Conservation (phyloP, 495 filamentous ascomycete species). For the Cenococcum geophilum region DNA sequence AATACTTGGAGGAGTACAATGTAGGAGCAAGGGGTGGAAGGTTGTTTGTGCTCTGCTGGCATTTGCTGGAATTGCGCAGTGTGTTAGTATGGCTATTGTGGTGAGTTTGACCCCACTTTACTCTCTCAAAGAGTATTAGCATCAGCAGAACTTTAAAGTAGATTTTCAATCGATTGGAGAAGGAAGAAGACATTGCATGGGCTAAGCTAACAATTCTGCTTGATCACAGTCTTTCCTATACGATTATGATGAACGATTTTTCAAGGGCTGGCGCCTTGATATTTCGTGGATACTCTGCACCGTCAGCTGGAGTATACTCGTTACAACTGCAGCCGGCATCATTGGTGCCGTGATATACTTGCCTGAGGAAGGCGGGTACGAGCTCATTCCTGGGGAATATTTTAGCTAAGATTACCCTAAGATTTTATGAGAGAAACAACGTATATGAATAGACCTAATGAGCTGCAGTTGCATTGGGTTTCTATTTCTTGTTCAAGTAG, state of each 20-base stretch:
- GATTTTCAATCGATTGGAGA: neutral
- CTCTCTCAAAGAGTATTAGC: too few relatives aligned
- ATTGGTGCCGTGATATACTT: slow-evolving; percentile 58
- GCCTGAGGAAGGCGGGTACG: slow-evolving; percentile 80
- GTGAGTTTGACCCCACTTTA: slow-evolving; percentile 48
- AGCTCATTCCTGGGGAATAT: slow-evolving; percentile 51
- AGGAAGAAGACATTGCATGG: slow-evolving; percentile 4
- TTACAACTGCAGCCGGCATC: slow-evolving; percentile 57
- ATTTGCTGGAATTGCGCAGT: slow-evolving; percentile 56
- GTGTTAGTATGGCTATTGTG: slow-evolving; percentile 67
- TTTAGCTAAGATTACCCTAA: neutral
- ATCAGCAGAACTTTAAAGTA: too few relatives aligned
- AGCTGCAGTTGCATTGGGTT: neutral
- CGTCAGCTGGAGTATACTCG: slow-evolving; percentile 60
- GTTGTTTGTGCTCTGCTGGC: slow-evolving; percentile 58
- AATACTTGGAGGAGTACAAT: slow-evolving; percentile 66
- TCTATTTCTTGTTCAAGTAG: neutral
- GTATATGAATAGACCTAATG: neutral
- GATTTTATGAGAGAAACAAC: neutral
- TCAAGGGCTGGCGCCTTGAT: slow-evolving; percentile 76
- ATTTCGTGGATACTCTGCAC: slow-evolving; percentile 72
- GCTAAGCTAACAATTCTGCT: slow-evolving; percentile 12
- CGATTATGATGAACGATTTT: slow-evolving; percentile 80
- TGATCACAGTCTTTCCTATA: slow-evolving; percentile 64
- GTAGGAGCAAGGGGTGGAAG: slow-evolving; percentile 73